phyloP scores from a whole-genome alignment of 2,329 filamentous ascomycete species.

The Metarhizium guizhouense region DNA sequence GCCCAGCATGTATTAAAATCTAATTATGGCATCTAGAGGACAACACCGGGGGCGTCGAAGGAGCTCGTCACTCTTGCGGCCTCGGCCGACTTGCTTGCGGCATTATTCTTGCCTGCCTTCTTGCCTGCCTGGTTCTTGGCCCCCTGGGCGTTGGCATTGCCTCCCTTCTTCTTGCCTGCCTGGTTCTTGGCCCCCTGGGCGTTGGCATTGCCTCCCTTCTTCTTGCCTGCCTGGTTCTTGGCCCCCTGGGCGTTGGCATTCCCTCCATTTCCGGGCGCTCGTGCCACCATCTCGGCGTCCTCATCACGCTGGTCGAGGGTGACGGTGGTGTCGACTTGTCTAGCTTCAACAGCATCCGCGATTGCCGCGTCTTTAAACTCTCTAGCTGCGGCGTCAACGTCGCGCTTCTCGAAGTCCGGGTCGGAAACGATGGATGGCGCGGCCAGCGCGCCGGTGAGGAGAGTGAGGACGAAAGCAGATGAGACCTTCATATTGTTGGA shows the following conservation, averaged over 20 bases:
- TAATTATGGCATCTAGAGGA: background rate
- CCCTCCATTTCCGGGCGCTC: background rate
- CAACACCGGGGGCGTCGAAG: background rate
- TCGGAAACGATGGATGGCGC: background rate
- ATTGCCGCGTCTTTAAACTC: background rate
- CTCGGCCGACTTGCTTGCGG: background rate
- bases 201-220: no score
- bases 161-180: no score
- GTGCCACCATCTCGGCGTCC: background rate
- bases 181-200: no score
- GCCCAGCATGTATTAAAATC: background rate
- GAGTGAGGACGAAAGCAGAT: conserved; percentile 2
- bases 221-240: no score
- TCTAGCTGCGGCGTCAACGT: background rate
- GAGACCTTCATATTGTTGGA: conserved; percentile 6
- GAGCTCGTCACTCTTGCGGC: background rate
- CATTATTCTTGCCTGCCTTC: background rate
- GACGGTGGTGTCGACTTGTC: background rate
- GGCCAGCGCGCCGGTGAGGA: conserved; percentile 8
- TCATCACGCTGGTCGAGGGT: background rate
- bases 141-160: no score
- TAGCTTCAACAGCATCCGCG: background rate
- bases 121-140: background rate
- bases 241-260: no score
- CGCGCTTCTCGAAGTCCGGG: background rate